Evolutionary conservation across 192 early-diverging fungal species (phyloP).

Genomic region (Coemansia sp.): DNA sequence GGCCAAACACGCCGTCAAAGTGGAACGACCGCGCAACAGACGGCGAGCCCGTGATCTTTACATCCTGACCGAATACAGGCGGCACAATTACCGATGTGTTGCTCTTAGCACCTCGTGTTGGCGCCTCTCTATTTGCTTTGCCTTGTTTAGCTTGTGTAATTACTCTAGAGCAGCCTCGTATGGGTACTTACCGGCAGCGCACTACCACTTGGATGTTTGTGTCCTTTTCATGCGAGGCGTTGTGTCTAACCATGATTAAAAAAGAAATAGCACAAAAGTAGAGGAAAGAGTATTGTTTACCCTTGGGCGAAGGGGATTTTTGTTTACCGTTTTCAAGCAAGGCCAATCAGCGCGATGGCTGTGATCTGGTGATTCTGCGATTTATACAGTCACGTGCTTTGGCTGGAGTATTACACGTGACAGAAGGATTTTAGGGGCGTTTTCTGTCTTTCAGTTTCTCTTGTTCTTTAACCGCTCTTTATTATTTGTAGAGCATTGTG

Average conservation of each 20-base stretch:
- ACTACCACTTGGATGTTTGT: slow-evolving; percentile 83
- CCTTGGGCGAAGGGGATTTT: background rate
- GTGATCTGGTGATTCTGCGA: too few relatives aligned
- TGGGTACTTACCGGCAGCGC: slow-evolving; percentile 64
- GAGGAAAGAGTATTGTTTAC: slow-evolving; percentile 2
- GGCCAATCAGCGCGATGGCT: too few relatives aligned
- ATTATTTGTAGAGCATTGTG: too few relatives aligned
- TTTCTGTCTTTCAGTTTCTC: too few relatives aligned
- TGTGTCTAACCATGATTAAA: slow-evolving; percentile 8
- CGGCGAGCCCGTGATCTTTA: slow-evolving; percentile 49
- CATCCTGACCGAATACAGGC: slow-evolving; percentile 59
- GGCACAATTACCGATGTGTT: slow-evolving; percentile 58
- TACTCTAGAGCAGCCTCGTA: background rate
- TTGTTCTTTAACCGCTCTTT: too few relatives aligned
- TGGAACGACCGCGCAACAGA: slow-evolving; percentile 70
- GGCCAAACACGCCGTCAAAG: slow-evolving; percentile 90
- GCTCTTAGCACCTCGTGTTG: background rate
- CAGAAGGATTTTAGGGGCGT: too few relatives aligned
- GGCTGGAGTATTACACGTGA: too few relatives aligned
- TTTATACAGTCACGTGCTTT: too few relatives aligned
- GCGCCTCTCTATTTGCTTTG: slow-evolving; percentile 22
- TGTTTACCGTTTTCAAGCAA: background rate
- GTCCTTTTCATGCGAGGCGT: slow-evolving; percentile 54
- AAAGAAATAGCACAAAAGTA: background rate
- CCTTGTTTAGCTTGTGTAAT: background rate